Evolutionary conservation across 2,329 filamentous ascomycete species (phyloP), one percentile per base, ranked within the genome.

Genomic region (Alternaria panax): DNA sequence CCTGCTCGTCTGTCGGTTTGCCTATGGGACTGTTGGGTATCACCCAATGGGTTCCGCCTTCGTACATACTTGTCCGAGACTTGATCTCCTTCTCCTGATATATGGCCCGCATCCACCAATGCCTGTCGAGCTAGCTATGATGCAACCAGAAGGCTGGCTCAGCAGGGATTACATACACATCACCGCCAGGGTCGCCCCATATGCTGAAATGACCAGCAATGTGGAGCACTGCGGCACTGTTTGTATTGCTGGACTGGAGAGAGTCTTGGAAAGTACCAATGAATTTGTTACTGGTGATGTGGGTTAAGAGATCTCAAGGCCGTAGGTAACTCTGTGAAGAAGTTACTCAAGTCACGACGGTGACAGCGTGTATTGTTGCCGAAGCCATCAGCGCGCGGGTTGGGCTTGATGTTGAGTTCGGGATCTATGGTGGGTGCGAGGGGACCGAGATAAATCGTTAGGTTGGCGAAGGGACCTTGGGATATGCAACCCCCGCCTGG

Each of bases 401-500:
- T 80, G 8, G 68, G 30, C 4, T 67, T 60, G 16, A 77, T 72
- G 27, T 71, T 62, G 30, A 75, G 67, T 9, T 65, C 64, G 3
- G 72, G 63, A 51, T 75, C 72, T 61, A 75, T 72, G 42, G 73
- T 73, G 9, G 55, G 30, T 7, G 70, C 64, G 30, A 86, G 77
- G 1, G 86, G 86, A 0, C 85, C 85, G 0, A 83, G 77, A 46
- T 78, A 77, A 28, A 82, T 75, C 1, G 68, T 75, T 9, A 71
- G 59, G 59, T 85, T 79, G 61, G 76, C 79, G 69, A 86, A 85
- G 0, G 84, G 84, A 0, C 85, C 85, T 1, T 75, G 79, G 16
- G 72, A 77, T 4, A 88, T 79, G 69, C 85, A 87, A 4, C 85
- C 86, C n/a, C 85, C 85, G 11, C 86, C 85, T 0, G 80, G 78